A percentile compares a stretch with the other conserved stretches of the same genome.
phyloP scores from a whole-genome alignment of 1,284 basidiomycete genomes.

The Fomitopsis betulina region DNA sequence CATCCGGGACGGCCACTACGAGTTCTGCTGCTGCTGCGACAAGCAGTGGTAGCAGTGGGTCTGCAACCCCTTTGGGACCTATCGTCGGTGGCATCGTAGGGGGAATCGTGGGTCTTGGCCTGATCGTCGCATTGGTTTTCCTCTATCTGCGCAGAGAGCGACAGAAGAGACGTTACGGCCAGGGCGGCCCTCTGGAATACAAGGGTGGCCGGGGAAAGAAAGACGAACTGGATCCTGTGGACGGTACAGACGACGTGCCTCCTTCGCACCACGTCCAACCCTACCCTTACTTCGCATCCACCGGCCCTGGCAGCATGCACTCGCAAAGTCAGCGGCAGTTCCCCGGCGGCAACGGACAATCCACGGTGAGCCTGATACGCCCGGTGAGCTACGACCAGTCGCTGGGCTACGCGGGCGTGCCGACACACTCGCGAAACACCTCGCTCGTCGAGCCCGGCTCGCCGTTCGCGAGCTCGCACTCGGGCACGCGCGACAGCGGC shows the following conservation, averaged over 20 bases:
- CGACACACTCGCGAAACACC: slow-evolving; percentile 1
- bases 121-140: slow-evolving; percentile 17
- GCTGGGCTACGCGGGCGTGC: slow-evolving; percentile 1
- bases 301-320: background rate
- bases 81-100: slow-evolving; percentile 61
- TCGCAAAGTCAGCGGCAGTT: background rate
- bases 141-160: slow-evolving; percentile 20
- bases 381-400: slow-evolving; percentile 1
- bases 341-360: background rate
- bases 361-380: background rate
- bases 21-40: slow-evolving; percentile 8
- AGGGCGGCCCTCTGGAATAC: slow-evolving; percentile 6
- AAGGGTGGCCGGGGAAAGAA: background rate
- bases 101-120: slow-evolving; percentile 45
- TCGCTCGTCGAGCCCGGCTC: background rate
- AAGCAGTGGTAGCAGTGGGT: slow-evolving; percentile 2
- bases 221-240: slow-evolving; percentile 3
- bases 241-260: slow-evolving; percentile 1
- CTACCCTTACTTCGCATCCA: background rate
- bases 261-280: background rate
- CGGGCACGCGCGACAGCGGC: background rate
- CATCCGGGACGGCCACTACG: slow-evolving; percentile 17
- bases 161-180: slow-evolving; percentile 12
- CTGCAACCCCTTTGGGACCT: slow-evolving; percentile 36
- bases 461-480: background rate